These are phyloP conservation scores for Hanseniaspora osmophila DNA, from an alignment of 805 yeast genomes.

Conservation along the genomic window DNA sequence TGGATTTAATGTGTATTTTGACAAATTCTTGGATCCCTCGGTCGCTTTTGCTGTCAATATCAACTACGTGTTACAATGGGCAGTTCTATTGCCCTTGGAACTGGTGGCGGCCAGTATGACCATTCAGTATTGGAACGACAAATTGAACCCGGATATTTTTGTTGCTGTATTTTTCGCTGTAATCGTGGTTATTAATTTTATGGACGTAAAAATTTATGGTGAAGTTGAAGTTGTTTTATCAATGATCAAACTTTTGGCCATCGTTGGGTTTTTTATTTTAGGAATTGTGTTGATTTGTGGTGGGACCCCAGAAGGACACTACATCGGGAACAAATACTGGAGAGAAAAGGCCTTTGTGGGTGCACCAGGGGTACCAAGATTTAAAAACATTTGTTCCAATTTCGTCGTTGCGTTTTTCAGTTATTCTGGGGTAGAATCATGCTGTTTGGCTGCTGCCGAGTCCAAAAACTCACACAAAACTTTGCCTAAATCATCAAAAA, in stretches of 20 bases:
- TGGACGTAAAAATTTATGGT: conserved; percentile 42
- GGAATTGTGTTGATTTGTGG: conserved; percentile 37
- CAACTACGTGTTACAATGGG: conserved; percentile 43
- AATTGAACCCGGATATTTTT: conserved; percentile 45
- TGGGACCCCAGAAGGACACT: conserved; percentile 37
- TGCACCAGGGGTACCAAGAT: conserved; percentile 21
- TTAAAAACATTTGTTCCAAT: conserved; percentile 61
- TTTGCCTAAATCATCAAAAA: conserved; percentile 63
- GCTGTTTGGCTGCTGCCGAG: conserved; percentile 69
- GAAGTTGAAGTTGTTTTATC: conserved; percentile 42
- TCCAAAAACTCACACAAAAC: conserved; percentile 51
- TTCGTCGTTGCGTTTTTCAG: conserved; percentile 68
- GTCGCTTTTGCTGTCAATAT: conserved; percentile 41
- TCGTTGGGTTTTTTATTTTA: conserved; percentile 33
- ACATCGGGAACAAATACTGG: conserved; percentile 39
- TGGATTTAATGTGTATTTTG: conserved; percentile 35
- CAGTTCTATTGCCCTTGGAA: conserved; percentile 44
- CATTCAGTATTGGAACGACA: conserved; percentile 39
- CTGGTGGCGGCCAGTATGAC: conserved; percentile 47
- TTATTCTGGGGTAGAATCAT: conserved; percentile 62
- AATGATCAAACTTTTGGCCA: conserved; percentile 33
- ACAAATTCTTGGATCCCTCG: conserved; percentile 41
- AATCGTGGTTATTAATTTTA: conserved; percentile 34
- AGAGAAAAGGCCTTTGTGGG: conserved; percentile 30
- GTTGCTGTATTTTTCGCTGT: conserved; percentile 38